Conservation (phyloP, 169 alveolate species). For the Babesia sp. region DNA sequence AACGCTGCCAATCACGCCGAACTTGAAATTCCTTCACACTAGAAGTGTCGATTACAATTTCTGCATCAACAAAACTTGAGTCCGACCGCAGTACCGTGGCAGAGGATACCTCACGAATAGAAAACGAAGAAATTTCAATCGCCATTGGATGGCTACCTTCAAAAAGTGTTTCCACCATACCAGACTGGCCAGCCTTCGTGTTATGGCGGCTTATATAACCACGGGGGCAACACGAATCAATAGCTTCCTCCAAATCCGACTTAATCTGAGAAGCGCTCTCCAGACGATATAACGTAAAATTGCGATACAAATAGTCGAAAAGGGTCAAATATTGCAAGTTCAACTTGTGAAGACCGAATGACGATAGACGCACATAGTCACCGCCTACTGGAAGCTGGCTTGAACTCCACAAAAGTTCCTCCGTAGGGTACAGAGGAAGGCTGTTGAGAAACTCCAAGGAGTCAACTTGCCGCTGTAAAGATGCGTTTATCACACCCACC, state of each 20-base stretch:
- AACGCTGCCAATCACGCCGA: conserved; percentile 58
- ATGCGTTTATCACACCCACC: conserved; percentile 13
- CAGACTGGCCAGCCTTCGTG: not conserved
- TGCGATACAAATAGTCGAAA: conserved; percentile 87
- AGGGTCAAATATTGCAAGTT: conserved; percentile 87
- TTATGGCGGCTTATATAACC: conserved; percentile 8
- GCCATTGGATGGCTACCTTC: conserved; percentile 47
- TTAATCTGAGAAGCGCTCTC: conserved; percentile 88
- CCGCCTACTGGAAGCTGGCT: conserved; percentile 24
- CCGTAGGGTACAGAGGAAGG: conserved; percentile 44
- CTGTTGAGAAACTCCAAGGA: conserved; percentile 15
- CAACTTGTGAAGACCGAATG: conserved; percentile 84
- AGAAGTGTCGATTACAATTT: conserved; percentile 39
- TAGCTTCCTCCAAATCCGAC: conserved; percentile 83
- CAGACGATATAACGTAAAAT: conserved; percentile 84
- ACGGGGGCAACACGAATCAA: conserved; percentile 75
- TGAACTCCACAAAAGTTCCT: conserved; percentile 44
- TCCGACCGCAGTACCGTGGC: conserved; percentile 18
- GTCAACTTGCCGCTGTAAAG: conserved; percentile 30
- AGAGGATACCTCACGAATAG: conserved; percentile 13
- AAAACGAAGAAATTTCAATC: conserved; percentile 9
- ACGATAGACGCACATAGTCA: conserved; percentile 39
- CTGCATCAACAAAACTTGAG: conserved; percentile 38
- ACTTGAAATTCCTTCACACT: conserved; percentile 47
- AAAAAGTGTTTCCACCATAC: conserved; percentile 20